Evolutionary conservation across 805 yeast species (phyloP).

Genomic region (Candida xiaguanensis): DNA sequence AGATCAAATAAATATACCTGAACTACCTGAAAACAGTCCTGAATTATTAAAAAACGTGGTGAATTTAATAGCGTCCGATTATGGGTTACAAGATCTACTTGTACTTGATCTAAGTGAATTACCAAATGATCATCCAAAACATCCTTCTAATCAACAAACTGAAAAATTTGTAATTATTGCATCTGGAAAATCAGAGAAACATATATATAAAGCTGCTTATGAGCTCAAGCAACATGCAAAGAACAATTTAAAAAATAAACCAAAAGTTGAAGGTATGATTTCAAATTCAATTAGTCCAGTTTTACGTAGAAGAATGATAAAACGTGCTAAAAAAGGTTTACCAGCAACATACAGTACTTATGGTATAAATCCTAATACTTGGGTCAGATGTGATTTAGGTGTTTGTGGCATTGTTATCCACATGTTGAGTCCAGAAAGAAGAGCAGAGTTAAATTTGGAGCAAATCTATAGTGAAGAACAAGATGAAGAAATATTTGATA

Average conservation of each 20-base stretch:
- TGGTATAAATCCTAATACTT: conserved; percentile 60
- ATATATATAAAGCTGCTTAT: conserved; percentile 65
- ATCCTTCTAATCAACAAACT: conserved; percentile 23
- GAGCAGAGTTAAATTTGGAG: conserved; percentile 69
- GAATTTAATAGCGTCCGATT: conserved; percentile 47
- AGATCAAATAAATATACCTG: conserved; percentile 41
- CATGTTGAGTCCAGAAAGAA: conserved; percentile 65
- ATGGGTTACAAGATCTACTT: conserved; percentile 62
- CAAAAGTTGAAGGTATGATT: conserved; percentile 68
- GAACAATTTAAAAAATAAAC: conserved; percentile 32
- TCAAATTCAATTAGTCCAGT: conserved; percentile 48
- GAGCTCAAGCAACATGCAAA: conserved; percentile 60
- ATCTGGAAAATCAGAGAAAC: conserved; percentile 75
- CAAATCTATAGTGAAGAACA: conserved; percentile 56
- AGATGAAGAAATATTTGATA: conserved; percentile 2
- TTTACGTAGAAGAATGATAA: conserved; percentile 37
- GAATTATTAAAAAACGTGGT: conserved; percentile 42
- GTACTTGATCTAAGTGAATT: conserved; percentile 61
- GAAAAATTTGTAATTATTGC: conserved; percentile 47
- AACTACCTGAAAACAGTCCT: conserved; percentile 60
- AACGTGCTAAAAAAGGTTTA: conserved; percentile 52
- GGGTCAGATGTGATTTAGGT: conserved; percentile 78
- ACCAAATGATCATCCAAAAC: conserved; percentile 26
- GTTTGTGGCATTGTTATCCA: conserved; percentile 66
- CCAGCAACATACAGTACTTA: conserved; percentile 53